Percentiles rank a stretch among this genome's conserved stretches.
phyloP scores from a whole-genome alignment of 2,329 filamentous ascomycete species.

The Curvularia spicifera region DNA sequence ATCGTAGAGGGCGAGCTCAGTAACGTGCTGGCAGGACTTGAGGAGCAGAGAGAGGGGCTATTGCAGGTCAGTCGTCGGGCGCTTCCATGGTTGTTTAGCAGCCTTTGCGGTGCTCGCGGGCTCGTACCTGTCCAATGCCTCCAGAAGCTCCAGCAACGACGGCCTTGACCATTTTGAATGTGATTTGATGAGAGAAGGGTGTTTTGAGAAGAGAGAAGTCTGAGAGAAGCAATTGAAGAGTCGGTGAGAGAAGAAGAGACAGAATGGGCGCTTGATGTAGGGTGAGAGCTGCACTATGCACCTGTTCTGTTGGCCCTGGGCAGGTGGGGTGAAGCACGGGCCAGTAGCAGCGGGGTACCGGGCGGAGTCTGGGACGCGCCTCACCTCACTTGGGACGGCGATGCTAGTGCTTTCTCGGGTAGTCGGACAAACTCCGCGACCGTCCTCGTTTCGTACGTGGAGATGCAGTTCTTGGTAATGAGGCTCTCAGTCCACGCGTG shows the following conservation, averaged over 20 bases:
- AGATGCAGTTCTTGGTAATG: not conserved
- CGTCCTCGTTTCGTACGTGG: constrained; percentile 7
- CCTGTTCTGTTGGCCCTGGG: constrained; percentile 35
- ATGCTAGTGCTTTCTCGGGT: constrained; percentile 9
- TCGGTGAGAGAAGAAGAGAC: constrained; percentile 19
- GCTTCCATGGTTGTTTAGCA: not conserved
- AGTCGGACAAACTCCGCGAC: constrained; percentile 8
- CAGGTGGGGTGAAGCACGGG: constrained; percentile 35
- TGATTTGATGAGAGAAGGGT: constrained; percentile 24
- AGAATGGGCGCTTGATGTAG: constrained; percentile 27
- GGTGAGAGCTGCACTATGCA: constrained; percentile 40
- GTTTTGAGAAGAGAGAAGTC: constrained; percentile 11
- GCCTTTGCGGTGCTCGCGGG: constrained; percentile 28
- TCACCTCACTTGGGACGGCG: constrained; percentile 7
- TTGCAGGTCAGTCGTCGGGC: constrained; percentile 22
- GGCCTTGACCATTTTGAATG: constrained; percentile 48
- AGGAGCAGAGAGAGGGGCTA: constrained; percentile 95
- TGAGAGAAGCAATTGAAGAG: constrained; percentile 27
- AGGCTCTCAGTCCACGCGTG: not conserved
- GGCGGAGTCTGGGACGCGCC: constrained; percentile 23
- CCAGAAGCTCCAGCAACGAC: constrained; percentile 91
- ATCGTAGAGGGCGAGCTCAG: constrained; percentile 97
- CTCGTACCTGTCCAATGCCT: constrained; percentile 90
- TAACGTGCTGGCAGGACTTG: constrained; percentile 85
- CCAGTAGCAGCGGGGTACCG: constrained; percentile 37